Evolutionary conservation across 2,329 filamentous ascomycete genomes (phyloP).

Genomic region (Colletotrichum falcatum): DNA sequence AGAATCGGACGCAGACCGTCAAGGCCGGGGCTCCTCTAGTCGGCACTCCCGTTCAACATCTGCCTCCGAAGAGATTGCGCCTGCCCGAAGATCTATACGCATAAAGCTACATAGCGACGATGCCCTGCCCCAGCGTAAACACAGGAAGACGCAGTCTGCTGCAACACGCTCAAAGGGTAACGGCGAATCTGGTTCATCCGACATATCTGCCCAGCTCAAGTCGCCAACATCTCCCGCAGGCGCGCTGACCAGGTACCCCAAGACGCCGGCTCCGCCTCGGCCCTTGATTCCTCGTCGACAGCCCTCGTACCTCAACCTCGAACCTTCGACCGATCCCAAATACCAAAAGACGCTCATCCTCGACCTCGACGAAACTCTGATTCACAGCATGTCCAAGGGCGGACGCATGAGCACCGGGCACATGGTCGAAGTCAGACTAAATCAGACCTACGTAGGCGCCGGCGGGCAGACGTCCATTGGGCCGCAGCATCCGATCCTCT

Average conservation of each 20-base stretch:
- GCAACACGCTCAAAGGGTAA: slow-evolving; percentile 57
- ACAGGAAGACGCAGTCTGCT: slow-evolving; percentile 69
- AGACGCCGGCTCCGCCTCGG: slow-evolving; percentile 87
- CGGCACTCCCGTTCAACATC: slow-evolving; percentile 75
- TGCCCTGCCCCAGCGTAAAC: slow-evolving; percentile 77
- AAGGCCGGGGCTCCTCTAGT: slow-evolving; percentile 47
- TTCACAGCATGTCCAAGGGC: slow-evolving; percentile 97
- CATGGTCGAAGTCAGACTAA: slow-evolving; percentile 97
- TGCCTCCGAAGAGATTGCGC: slow-evolving; percentile 72
- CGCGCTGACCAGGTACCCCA: slow-evolving; percentile 88
- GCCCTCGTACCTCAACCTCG: slow-evolving; percentile 82
- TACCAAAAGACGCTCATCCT: slow-evolving; percentile 94
- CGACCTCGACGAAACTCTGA: slow-evolving; percentile 96
- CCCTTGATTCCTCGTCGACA: slow-evolving; percentile 90
- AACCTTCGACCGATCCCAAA: slow-evolving; percentile 62
- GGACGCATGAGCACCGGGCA: slow-evolving; percentile 96
- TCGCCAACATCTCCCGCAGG: slow-evolving; percentile 89
- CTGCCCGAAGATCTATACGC: slow-evolving; percentile 82
- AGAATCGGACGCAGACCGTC: slow-evolving; percentile 67
- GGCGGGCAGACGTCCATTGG: slow-evolving; percentile 76
- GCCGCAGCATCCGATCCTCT: slow-evolving; percentile 94
- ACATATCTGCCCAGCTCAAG: slow-evolving; percentile 85
- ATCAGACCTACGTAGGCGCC: slow-evolving; percentile 75
- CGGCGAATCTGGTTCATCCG: slow-evolving; percentile 53
- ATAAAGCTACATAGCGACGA: slow-evolving; percentile 92